These are phyloP conservation scores for Nothophoma quercina DNA, from an alignment of 2,329 filamentous ascomycete species.

Conservation along the genomic window DNA sequence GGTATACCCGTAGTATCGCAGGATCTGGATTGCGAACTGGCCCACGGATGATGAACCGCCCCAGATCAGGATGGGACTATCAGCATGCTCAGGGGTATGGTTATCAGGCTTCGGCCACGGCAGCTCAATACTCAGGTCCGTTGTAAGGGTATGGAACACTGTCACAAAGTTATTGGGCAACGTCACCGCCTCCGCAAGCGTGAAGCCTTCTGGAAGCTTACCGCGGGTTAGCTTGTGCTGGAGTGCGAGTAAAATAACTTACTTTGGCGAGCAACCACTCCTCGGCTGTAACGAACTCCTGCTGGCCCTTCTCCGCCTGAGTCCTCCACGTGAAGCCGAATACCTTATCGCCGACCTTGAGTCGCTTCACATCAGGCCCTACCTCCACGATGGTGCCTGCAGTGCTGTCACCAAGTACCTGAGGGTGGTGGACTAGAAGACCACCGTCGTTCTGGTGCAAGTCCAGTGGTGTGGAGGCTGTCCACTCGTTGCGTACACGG, in stretches of 20 bases:
- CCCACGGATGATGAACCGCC: conserved; percentile 56
- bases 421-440: conserved; percentile 60
- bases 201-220: conserved; percentile 53
- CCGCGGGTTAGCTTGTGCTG: conserved; percentile 9
- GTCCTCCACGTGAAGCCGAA: conserved; percentile 62
- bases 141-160: conserved; percentile 62
- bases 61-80: conserved; percentile 52
- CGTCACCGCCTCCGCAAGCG: conserved; percentile 59
- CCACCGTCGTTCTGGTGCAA: conserved; percentile 69
- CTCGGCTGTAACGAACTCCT: conserved; percentile 63
- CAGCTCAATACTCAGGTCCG: conserved; percentile 61
- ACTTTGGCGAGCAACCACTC: conserved; percentile 54
- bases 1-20: conserved; percentile 51
- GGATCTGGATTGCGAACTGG: conserved; percentile 52
- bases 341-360: conserved; percentile 64
- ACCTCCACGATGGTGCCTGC: conserved; percentile 63
- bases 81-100: conserved; percentile 46
- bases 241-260: not conserved
- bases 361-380: conserved; percentile 54
- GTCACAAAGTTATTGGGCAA: conserved; percentile 66
- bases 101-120: conserved; percentile 63
- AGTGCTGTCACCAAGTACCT: conserved; percentile 60
- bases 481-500: conserved; percentile 64
- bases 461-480: conserved; percentile 67
- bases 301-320: conserved; percentile 60